Conservation (phyloP, 2,329 filamentous ascomycete species). For the Endoconidiophora laricicola region DNA sequence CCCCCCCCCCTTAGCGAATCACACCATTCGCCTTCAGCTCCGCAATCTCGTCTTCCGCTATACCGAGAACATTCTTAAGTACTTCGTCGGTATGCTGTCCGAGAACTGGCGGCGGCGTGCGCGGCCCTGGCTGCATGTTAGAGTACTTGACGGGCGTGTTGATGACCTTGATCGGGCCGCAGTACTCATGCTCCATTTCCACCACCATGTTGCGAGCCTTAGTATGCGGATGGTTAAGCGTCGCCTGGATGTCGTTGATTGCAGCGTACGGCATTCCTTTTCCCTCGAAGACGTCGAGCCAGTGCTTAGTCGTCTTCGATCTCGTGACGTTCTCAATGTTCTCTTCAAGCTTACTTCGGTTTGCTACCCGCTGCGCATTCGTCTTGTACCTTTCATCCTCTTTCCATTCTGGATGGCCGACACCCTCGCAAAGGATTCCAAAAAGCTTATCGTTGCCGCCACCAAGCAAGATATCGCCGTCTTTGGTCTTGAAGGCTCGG, state of each 20-base stretch:
- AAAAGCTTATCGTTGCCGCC: conserved; percentile 60
- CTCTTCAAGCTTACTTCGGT: conserved; percentile 61
- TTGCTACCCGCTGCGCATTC: conserved; percentile 46
- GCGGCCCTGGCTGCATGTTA: conserved; percentile 57
- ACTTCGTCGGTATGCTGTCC: conserved; percentile 79
- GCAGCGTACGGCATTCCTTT: conserved; percentile 83
- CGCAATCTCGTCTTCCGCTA: conserved; percentile 41
- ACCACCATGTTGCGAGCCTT: conserved; percentile 76
- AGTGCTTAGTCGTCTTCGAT: conserved; percentile 69
- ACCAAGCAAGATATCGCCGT: conserved; percentile 54
- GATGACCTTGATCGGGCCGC: conserved; percentile 75
- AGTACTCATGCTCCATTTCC: conserved; percentile 66
- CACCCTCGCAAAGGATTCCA: conserved; percentile 42
- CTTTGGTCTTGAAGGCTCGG: conserved; percentile 59
- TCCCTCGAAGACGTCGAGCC: conserved; percentile 76
- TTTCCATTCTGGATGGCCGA: conserved; percentile 43
- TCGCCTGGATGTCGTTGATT: conserved; percentile 79
- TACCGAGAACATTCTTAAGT: conserved; percentile 43
- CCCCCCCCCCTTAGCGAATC: conserved; percentile 40
- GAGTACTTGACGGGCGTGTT: conserved; percentile 94
- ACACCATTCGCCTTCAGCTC: conserved; percentile 49
- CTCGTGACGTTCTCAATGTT: conserved; percentile 61
- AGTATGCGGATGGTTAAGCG: conserved; percentile 73
- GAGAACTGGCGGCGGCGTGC: conserved; percentile 65
- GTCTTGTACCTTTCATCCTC: conserved; percentile 40